Base-by-base conservation (phyloP, 495 filamentous ascomycete genomes). In the Trichoderma gamsii region DNA sequence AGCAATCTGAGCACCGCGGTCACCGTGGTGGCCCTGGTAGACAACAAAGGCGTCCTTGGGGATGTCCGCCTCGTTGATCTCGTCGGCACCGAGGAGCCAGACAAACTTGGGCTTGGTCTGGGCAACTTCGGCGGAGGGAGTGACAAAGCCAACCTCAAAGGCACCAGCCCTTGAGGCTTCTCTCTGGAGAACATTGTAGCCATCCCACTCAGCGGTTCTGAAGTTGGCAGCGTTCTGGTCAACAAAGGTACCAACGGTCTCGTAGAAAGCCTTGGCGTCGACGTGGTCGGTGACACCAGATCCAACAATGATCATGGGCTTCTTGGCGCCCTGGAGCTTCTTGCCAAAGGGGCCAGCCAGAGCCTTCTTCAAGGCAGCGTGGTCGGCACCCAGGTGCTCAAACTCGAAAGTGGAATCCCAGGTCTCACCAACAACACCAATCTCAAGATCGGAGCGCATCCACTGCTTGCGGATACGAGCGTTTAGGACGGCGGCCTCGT, bases 11-110 rank as follows among this genome's bases (percentile, higher is more conserved):
- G 95, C 96, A 66, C 94, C 96, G 44, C 86, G 83, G 81, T 99
- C 95, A 76, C 95, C 95, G 75, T 99, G 95, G 78, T 99, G 95
- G 70, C 95, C 95, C 79, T 99, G 95, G 80, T 99, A 99, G 76
- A 99, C 83, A 69, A 99, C 89, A 79, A 97, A 98, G 11, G 94
- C 94, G 73, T 92, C 90, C 79, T 92, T 95, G 64, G 95, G 95
- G 67, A 98, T 88, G 69, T 96, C 92, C 41, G 83, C 82, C 66
- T 88, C 83, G 64, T 80, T 79, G 71, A 98, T 84, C 79, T 99
- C 96, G 76, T 98, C 95, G 29, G 95, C 95, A 49, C 95, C 96
- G 49, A 99, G 87, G 59, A 99, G 91, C 92, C 93, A 99, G 76
- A 99, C 79, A 74, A 99, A 90, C 83, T 97, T 99, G 56, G 95